Evolutionary conservation across 345 rosid genomes (phyloP).

Genomic region (Conringia planisiliqua): DNA sequence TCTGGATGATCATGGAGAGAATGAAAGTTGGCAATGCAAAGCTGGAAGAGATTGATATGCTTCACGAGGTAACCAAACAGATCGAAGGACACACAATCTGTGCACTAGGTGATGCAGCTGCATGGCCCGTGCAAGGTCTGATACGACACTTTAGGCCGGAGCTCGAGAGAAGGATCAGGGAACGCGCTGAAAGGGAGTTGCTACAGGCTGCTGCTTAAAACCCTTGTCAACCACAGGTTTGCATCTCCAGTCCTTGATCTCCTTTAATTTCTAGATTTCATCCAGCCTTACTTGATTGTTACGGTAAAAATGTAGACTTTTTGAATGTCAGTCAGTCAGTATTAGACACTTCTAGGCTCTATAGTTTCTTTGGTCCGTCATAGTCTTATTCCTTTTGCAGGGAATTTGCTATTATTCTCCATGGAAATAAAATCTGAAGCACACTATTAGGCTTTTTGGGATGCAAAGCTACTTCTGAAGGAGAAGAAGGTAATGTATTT

Average conservation of each 20-base stretch:
- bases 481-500: slow-evolving; percentile 23
- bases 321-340: neutral
- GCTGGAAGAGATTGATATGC: slow-evolving; percentile 97
- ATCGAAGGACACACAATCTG: slow-evolving; percentile 99
- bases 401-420: slow-evolving; percentile 9
- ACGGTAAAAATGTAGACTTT: neutral
- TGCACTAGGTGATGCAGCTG: slow-evolving; percentile 99
- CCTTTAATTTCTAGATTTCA: neutral
- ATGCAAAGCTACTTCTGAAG: slow-evolving; percentile 21
- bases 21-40: slow-evolving; percentile 93
- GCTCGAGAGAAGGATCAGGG: slow-evolving; percentile 89
- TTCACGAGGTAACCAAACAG: slow-evolving; percentile 96
- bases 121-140: slow-evolving; percentile 99
- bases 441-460: slow-evolving; percentile 1
- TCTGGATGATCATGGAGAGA: slow-evolving; percentile 99
- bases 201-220: slow-evolving; percentile 78
- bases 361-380: neutral
- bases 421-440: slow-evolving; percentile 31
- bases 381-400: slow-evolving; percentile 10
- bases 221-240: slow-evolving; percentile 28
- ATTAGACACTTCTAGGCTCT: neutral
- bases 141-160: slow-evolving; percentile 97
- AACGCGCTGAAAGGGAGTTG: slow-evolving; percentile 89
- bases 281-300: neutral
- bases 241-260: neutral